Base-by-base conservation (phyloP, 2,329 filamentous ascomycete species). In the Coniochaeta pulveracea region DNA sequence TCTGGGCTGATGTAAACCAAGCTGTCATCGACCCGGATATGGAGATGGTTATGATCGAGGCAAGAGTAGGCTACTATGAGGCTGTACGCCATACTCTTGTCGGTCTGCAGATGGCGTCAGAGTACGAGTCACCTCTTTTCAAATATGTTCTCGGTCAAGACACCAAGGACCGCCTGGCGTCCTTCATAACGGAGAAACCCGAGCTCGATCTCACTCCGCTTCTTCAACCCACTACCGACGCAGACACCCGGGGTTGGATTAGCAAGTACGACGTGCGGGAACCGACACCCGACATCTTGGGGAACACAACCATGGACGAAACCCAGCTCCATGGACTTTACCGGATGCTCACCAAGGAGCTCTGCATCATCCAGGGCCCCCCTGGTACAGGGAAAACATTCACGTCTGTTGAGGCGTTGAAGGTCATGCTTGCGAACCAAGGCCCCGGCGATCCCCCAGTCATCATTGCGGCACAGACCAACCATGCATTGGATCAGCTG, bases 401-500 rank as follows among this genome's bases (percentile, higher is more conserved):
- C 42, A 80, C 86, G 0, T 91, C 85, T 0, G 73, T 89, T 3
- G 60, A 76, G 17, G 80, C 80, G 0, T 52, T 95, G 8, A 73
- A 71, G 29, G 63, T 79, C 2, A 59, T 88, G 34, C 59, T 85
- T 1, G 55, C 64, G 2, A 83, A 80, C 34, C 65, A 72, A 46
- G 49, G 52, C 3, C 45, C 49, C 2, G 61, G 55, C 0, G 73
- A 79, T 37, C 68, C 76, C 7, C 83, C 83, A 0, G 76, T 95
- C 19, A 66, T 94, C 14, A 64, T 94, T 4, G 72, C 85, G 0
- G 85, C 85, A 6, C 85, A 94, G 46, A 95, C 86, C 0, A 95
- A 95, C 38, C 85, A 94, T 53, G 86, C 86, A 0, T 60, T 94
- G 0, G 86, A 95, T 44, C 86, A 94, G 48, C 62, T 95, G 0